Evolutionary conservation across 495 filamentous ascomycete species (phyloP), one percentile per base, ranked within the genome.

Genomic region (Tuber magnatum): DNA sequence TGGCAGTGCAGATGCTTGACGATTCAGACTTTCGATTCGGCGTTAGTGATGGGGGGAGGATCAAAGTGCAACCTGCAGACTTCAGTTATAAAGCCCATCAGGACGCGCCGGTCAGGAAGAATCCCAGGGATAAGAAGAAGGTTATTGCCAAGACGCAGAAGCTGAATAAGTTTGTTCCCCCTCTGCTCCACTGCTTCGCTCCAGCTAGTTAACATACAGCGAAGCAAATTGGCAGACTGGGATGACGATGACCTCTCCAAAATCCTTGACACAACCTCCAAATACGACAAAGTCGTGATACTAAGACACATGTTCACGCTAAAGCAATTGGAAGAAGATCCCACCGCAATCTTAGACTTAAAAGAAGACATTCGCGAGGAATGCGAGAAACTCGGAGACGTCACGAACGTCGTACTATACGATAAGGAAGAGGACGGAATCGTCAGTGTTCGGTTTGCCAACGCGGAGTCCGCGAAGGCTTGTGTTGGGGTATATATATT

Each of bases 231-330:
- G 24, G 92, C 92, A 35, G 94, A 97, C 84, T 98, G 94, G 94
- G 89, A 91, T 83, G 94, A 97, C 78, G 92, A 94, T 76, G 94
- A 97, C 75, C 90, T 91, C 43, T 84, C 85, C 22, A 81, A 83
- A 0, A 75, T 88, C 5, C 78, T 87, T 22, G 88, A 90, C 5
- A 88, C 88, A 10, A 88, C 80, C 73, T 88, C 88, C 69, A 88
- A 88, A 77, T 90, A 88, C 78, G 92, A 93, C 77, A 94, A 93
- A 80, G 85, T 92, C 3, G 94, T 97, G 28, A 90, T 98, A 73
- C 84, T 99, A 74, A 92, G 93, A 80, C 92, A 97, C 83, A 96
- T 97, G 93, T 99, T 99, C 83, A 97, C 93, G 16, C 86, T 96
- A 41, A 80, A 91, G 44, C 93, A 97, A 84, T 85, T 99, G 69